Base-by-base conservation (phyloP, 352 stramenopile species). In the Pilasporangium apinafurcum region DNA sequence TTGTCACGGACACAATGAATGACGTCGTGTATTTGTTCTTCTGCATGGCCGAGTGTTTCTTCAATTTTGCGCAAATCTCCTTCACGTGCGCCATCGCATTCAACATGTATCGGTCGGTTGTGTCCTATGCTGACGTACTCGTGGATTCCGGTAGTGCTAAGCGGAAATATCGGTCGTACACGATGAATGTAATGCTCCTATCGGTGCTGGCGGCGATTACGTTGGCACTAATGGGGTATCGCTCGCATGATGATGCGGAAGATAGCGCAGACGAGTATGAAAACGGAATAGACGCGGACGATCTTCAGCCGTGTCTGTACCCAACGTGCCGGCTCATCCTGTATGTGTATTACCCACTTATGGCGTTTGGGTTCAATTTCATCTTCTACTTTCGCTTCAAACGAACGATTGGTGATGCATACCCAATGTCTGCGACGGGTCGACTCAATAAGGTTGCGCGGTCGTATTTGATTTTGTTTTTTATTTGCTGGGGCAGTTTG, bases 311-410 rank as follows among this genome's bases (percentile, higher is more conserved):
- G 30, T 85, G 72, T 17, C 53, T 87, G 8, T 83, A 87, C 53
- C 62, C 64, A 37, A 83, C 71, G 35, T 85, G 75, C 29, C 66
- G 71, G 0, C 60, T 79, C 14, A 85, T 87, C 44, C 52, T 87
- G 53, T 87, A 87, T 54, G 69, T 87, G 27, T 87, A 85, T 54
- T 87, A 83, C 44, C 75, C 75, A 37, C 53, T 87, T 34, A 37
- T 87, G 33, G 75, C 71, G 8, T 87, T 87, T 42, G 65, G 55
- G 14, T 85, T 85, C 56, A 85, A 80, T 49, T 83, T 85, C 34
- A 78, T 87, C 33, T 85, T 87, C 35, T 87, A 87, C 62, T 38
- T 83, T 35, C 75, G 75, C 6, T 87, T 87, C 42, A 85, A 83
- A 52, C 71, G 71, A 18, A 85, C 69, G 14, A 87, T 87, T 39